These are phyloP conservation scores for Schwanniomyces occidentalis DNA, from an alignment of 805 yeast genomes.

Conservation along the genomic window DNA sequence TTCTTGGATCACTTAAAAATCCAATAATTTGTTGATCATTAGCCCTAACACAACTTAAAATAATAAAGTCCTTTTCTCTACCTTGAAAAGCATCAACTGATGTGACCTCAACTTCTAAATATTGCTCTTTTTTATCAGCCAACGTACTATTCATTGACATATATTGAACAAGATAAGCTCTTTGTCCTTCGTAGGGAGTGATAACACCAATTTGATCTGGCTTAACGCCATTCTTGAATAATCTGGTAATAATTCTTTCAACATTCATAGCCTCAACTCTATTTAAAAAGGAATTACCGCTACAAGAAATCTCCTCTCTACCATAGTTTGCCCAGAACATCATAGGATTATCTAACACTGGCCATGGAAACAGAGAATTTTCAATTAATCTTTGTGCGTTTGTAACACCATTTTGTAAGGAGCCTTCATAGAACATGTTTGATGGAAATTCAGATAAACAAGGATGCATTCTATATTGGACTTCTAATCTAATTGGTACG, in stretches of 20 bases:
- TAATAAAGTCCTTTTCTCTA: constrained; percentile 45
- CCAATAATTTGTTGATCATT: constrained; percentile 42
- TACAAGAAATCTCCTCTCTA: constrained; percentile 79
- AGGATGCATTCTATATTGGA: constrained; percentile 96
- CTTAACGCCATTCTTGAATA: constrained; percentile 73
- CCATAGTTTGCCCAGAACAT: constrained; percentile 94
- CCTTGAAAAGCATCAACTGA: constrained; percentile 46
- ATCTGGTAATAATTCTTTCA: constrained; percentile 70
- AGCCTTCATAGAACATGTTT: constrained; percentile 90
- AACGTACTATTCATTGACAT: constrained; percentile 71
- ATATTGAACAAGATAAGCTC: constrained; percentile 77
- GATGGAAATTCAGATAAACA: constrained; percentile 82
- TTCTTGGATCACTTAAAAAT: constrained; percentile 44
- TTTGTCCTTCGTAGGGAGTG: constrained; percentile 94
- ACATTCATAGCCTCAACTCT: constrained; percentile 88
- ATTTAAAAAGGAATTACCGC: constrained; percentile 81
- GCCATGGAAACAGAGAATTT: constrained; percentile 84
- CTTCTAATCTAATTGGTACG: constrained; percentile 81
- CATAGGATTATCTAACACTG: constrained; percentile 81
- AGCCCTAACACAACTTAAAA: constrained; percentile 46
- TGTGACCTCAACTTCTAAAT: constrained; percentile 78
- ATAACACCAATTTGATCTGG: constrained; percentile 88
- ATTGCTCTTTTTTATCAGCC: constrained; percentile 54
- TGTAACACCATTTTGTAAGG: constrained; percentile 88
- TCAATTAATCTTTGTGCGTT: constrained; percentile 61